phyloP scores from a whole-genome alignment of 305 asterid species.

The Withania somnifera region DNA sequence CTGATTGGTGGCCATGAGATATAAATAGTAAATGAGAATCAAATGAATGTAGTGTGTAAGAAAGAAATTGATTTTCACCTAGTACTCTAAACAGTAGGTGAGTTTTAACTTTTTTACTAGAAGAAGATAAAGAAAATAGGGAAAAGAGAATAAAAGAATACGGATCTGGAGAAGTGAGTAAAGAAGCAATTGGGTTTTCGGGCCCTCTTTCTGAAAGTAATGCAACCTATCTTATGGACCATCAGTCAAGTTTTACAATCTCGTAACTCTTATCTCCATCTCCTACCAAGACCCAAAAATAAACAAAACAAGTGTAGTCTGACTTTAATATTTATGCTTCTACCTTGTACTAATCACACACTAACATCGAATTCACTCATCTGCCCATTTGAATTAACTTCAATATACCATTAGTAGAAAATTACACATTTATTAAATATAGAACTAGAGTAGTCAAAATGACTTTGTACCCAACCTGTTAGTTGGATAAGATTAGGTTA shows the following conservation, averaged over 20 bases:
- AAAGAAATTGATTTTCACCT: not conserved
- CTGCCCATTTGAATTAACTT: too few relatives aligned
- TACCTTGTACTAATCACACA: not conserved
- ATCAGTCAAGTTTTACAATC: slow-evolving; percentile 6
- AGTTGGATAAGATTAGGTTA: too few relatives aligned
- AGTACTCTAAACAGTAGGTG: not conserved
- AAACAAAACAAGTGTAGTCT: not conserved
- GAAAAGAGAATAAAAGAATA: slow-evolving; percentile 7
- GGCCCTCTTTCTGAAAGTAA: not conserved
- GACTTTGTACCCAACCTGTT: too few relatives aligned
- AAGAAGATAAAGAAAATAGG: too few relatives aligned
- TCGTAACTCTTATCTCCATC: not conserved
- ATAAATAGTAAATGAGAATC: not conserved
- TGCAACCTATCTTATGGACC: slow-evolving; percentile 1
- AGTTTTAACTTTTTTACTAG: not conserved
- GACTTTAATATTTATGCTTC: not conserved
- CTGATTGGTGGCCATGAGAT: not conserved
- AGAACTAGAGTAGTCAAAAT: too few relatives aligned
- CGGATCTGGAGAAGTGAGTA: not conserved
- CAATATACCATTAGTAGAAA: too few relatives aligned
- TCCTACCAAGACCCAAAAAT: not conserved
- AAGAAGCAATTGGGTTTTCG: not conserved
- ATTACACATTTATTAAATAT: too few relatives aligned
- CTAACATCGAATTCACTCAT: too few relatives aligned
- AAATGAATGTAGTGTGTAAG: not conserved